Percentiles rank a stretch among this genome's conserved stretches.
phyloP scores from a whole-genome alignment of 176 grass and related monocot genomes.

The Musa schizocarpa region DNA sequence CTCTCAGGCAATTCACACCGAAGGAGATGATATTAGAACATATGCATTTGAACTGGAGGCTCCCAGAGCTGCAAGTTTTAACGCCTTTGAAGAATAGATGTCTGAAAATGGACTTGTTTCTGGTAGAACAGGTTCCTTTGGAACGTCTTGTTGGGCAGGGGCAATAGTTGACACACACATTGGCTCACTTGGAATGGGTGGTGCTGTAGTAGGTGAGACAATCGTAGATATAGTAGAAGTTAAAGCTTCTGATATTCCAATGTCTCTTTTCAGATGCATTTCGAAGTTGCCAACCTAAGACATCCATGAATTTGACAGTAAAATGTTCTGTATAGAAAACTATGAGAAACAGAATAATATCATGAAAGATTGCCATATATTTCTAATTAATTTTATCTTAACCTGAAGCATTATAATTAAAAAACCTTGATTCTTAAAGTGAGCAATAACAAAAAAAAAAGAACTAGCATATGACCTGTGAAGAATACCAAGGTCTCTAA shows the following conservation, averaged over 20 bases:
- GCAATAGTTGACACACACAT: conserved; percentile 11
- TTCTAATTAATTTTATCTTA: not conserved
- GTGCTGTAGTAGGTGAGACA: conserved; percentile 15
- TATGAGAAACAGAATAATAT: not conserved
- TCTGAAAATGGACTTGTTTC: conserved; percentile 26
- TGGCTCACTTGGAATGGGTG: conserved; percentile 24
- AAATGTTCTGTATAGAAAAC: too few relatives aligned
- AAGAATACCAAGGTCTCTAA: not conserved
- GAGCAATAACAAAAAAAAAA: not conserved
- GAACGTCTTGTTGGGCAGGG: not conserved
- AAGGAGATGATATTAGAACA: conserved; percentile 31
- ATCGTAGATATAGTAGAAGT: conserved; percentile 18
- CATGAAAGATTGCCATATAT: not conserved
- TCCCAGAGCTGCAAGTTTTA: conserved; percentile 25
- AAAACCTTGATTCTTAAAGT: not conserved
- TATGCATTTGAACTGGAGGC: conserved; percentile 22
- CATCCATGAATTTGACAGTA: too few relatives aligned
- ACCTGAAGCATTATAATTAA: not conserved
- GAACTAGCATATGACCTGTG: not conserved
- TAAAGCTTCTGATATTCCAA: conserved; percentile 6
- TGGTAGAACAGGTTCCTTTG: conserved; percentile 9
- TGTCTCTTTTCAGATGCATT: conserved; percentile 39
- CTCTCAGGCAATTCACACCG: conserved; percentile 14
- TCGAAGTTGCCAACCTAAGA: conserved; percentile 37
- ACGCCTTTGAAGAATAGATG: conserved; percentile 17